Base-by-base conservation (phyloP, 2,329 filamentous ascomycete species). In the Ophiosphaerella narmari region DNA sequence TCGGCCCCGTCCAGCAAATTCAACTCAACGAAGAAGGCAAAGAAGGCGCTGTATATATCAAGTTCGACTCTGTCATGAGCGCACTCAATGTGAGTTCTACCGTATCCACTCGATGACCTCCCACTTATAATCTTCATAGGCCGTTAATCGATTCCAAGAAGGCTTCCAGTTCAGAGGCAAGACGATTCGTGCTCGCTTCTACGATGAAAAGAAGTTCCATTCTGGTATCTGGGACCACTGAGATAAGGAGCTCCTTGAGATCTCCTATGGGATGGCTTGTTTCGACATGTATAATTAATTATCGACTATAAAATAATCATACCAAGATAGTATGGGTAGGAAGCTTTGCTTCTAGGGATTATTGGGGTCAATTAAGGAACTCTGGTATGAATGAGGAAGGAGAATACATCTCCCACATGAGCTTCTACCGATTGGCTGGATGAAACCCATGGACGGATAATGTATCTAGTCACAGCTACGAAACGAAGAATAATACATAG, bases 131-230 rank as follows among this genome's bases (percentile, higher is more conserved):
- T 36, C n/a, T 7, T 18, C 26, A 2, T 48, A 92, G 87, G 93
- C 93, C 43, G 90, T 97, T 43, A 95, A 94, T 69, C 91, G 91
- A 9, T 83, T 96, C 35, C 86, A 96, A 65, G 91, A 91, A 13
- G 86, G 91, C 45, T 97, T 96, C 73, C 92, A 92, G 58, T 97
- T 97, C 72, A 92, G 91, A 58, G 92, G 90, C 4, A 96, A 96
- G 70, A 79, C 81, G 9, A 95, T 97, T 49, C 77, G 79, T n/a
- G 90, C 92, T 0, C 83, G 82, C 43, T 97, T 92, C 70, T 97
- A 89, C 71, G 85, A 95, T 64, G 79, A 79, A 5, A 90, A 93
- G 38, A 89, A 84, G 63, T 99, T 97, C 67, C 91, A 95, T 57
- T 75, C 79, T 3, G 60, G 60, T 5, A 57, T 65, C 7, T 72